A percentile compares a stretch with the other conserved stretches of the same genome.
These are phyloP conservation scores for Suillus paluster DNA, from an alignment of 768 basidiomycete species.

Conservation along the genomic window DNA sequence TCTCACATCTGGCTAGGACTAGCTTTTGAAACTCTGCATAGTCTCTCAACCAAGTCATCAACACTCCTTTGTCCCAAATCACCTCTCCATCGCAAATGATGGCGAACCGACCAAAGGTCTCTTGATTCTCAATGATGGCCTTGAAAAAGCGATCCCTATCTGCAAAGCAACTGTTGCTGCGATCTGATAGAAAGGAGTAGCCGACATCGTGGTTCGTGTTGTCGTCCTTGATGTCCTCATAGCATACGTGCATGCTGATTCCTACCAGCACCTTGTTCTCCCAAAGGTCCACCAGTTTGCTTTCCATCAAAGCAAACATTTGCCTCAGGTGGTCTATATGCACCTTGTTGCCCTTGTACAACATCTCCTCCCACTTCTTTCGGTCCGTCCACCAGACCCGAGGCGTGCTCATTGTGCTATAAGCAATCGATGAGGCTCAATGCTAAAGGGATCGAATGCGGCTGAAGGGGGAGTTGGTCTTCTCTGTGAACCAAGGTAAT, in stretches of 20 bases:
- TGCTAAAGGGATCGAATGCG: constrained; percentile 1
- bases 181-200: constrained; percentile 5
- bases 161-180: constrained; percentile 5
- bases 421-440: constrained; percentile 5
- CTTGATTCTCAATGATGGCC: neutral
- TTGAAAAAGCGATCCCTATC: neutral
- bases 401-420: constrained; percentile 4
- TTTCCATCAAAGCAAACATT: neutral
- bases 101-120: neutral
- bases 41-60: neutral
- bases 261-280: constrained; percentile 23
- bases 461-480: neutral
- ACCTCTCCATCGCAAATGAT: neutral
- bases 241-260: neutral
- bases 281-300: constrained; percentile 5
- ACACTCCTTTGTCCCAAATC: constrained; percentile 1
- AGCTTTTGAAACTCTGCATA: constrained; percentile 14
- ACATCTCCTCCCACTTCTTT: neutral
- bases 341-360: constrained; percentile 9
- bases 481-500: constrained; percentile 1
- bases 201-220: constrained; percentile 3
- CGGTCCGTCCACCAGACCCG: constrained; percentile 12
- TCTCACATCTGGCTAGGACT: constrained; percentile 1
- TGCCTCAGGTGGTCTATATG: neutral
- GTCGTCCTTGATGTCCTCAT: constrained; percentile 1